Conservation (phyloP, 768 basidiomycete genomes). For the Hemileccinum rubropunctum region DNA sequence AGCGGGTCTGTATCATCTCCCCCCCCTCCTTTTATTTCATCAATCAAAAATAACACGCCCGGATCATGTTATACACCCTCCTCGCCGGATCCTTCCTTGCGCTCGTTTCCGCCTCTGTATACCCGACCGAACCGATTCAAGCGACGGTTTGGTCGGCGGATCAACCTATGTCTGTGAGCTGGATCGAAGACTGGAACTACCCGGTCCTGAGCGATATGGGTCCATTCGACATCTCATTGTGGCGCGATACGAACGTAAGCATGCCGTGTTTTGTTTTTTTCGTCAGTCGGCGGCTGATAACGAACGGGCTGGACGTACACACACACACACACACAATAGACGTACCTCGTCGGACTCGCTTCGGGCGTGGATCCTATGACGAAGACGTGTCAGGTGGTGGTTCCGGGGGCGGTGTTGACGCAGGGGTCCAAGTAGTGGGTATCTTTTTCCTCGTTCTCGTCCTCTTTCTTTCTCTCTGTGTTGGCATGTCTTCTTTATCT, state of each 20-base stretch:
- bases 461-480: too few relatives aligned
- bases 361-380: slow-evolving; percentile 38
- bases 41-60: too few relatives aligned
- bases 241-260: slow-evolving; percentile 40
- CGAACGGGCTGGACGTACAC: too few relatives aligned
- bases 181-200: slow-evolving; percentile 45
- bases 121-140: slow-evolving; percentile 49
- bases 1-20: slow-evolving; percentile 35
- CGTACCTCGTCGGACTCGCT: slow-evolving; percentile 42
- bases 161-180: slow-evolving; percentile 39
- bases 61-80: slow-evolving; percentile 8
- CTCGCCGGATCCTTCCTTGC: slow-evolving; percentile 5
- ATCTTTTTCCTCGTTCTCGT: not conserved
- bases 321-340: too few relatives aligned
- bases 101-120: slow-evolving; percentile 37
- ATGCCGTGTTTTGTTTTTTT: too few relatives aligned
- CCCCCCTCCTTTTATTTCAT: too few relatives aligned
- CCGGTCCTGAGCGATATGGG: slow-evolving; percentile 46
- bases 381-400: slow-evolving; percentile 23
- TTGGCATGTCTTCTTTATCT: too few relatives aligned
- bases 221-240: slow-evolving; percentile 45
- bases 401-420: slow-evolving; percentile 26
- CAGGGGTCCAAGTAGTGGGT: slow-evolving; percentile 35
- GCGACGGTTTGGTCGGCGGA: slow-evolving; percentile 46
- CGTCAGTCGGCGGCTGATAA: too few relatives aligned